Evolutionary conservation across 805 yeast species (phyloP), one percentile per base, ranked within the genome.

Genomic region (Wickerhamomyces pijperi): DNA sequence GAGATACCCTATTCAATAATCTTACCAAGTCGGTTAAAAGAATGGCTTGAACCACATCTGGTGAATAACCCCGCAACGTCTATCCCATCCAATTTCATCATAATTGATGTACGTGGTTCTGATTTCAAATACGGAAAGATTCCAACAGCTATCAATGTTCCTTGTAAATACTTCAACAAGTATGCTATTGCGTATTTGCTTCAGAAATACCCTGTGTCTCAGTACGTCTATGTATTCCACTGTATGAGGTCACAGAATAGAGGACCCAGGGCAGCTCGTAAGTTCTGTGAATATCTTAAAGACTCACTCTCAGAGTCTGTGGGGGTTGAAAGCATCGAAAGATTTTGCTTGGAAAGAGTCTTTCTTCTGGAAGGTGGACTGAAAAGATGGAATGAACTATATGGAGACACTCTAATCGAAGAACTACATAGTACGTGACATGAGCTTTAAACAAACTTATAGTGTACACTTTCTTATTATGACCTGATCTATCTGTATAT

Each of bases 241-340:
- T 51, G 55, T 28, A 51, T 51, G 54, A 37, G 55, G 38, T 48
- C 53, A 7, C 41, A 49, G 36, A 36, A 35, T 5, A 29, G 55
- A 21, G 54, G 54, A 8, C 55, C 55, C 1, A 28, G 33, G 4
- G 42, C 49, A 37, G 41, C 49, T 0, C 34, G 35, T 23, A 37
- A 28, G 28, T 43, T 50, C 15, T 20, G 49, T 2, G 28, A 15
- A 8, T 31, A 7, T 16, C 4, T 31, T 7, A 31, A 6, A 28
- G n/a, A n/a, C n/a, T n/a, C n/a, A n/a, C n/a, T n/a, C n/a, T n/a
- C n/a, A n/a, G n/a, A 28, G 16, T 15, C 7, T 28, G n/a, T 6
- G 14, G 7, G 32, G n/a, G 14, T 14, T 28, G 16, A 15, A 28
- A 14, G 14, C n/a, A 7, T 5, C 5, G 6, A 13, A 8, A 8